Evolutionary conservation across 2,329 filamentous ascomycete species (phyloP), one percentile per base, ranked within the genome.

Genomic region (Phyllosticta citriasiana): DNA sequence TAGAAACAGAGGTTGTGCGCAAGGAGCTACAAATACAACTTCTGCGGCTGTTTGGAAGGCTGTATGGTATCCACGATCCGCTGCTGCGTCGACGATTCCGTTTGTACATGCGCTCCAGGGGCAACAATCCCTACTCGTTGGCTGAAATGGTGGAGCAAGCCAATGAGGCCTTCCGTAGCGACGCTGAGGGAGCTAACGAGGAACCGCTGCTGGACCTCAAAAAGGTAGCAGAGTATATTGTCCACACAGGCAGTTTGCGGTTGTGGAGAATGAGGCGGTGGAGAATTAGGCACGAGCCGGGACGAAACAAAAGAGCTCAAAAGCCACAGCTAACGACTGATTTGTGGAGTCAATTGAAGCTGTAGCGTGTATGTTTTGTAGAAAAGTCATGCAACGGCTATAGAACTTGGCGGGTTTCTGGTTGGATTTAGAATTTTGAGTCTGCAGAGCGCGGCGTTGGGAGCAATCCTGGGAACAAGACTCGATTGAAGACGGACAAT

Each of bases 41-140:
- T 26, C 53, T 68, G 12, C 66, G 66, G n/a, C 63, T 73, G 8
- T 74, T 72, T 25, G 69, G 71, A 3, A 27, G 10, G 5, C 30
- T 33, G 2, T 30, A 30, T 8, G 27, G 27, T 6, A 30, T 30
- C n/a, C 53, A 25, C 27, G 53, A 25, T 12, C 24, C 53, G 14
- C 3, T 54, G n/a, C n/a, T 40, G 51, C 57, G 22, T 10, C 25
- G n/a, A 9, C 54, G 27, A 14, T 16, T 26, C 24, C 57, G 53
- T n/a, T 14, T 10, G 14, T 40, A 55, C 27, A 22, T 24, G 16
- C 56, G 52, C 27, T 35, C 53, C 19, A 54, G 24, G 8, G 7
- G n/a, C n/a, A 55, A 60, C 14, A 52, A 56, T 30, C 40, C 27
- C 3, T 56, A 60, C 40, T 51, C 58, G 2, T 6, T 60, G 26